These are phyloP conservation scores for Termitomyces sp. DNA, from an alignment of 768 basidiomycete species.

Conservation along the genomic window DNA sequence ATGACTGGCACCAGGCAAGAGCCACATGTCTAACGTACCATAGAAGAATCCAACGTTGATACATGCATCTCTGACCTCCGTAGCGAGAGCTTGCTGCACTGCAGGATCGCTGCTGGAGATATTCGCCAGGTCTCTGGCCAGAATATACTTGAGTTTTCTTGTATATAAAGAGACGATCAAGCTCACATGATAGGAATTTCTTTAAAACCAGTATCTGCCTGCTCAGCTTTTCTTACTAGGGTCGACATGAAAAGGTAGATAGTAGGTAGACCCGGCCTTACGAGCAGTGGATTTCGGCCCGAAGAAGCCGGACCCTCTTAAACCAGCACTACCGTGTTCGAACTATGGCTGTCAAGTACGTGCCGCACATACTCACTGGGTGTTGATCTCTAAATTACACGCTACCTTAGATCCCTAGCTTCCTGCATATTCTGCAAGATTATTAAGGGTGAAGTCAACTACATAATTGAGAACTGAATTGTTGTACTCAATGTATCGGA, in stretches of 20 bases:
- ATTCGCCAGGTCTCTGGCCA: constrained; percentile 39
- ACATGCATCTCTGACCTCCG: constrained; percentile 68
- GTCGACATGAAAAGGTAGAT: constrained; percentile 14
- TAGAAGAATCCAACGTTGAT: constrained; percentile 87
- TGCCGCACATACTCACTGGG: not conserved
- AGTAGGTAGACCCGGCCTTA: too few relatives aligned
- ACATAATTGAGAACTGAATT: not conserved
- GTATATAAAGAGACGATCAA: not conserved
- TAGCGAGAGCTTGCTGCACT: constrained; percentile 43
- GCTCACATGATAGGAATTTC: constrained; percentile 36
- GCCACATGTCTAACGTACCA: constrained; percentile 31
- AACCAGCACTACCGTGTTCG: not conserved
- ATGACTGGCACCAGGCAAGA: not conserved
- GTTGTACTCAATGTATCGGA: not conserved
- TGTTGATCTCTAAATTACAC: not conserved
- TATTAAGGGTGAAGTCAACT: constrained; percentile 60
- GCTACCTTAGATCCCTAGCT: constrained; percentile 43
- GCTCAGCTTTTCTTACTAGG: constrained; percentile 18
- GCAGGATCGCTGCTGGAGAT: constrained; percentile 30
- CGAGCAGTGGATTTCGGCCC: not conserved
- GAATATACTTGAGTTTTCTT: not conserved
- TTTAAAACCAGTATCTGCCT: constrained; percentile 23
- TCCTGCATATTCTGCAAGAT: constrained; percentile 94
- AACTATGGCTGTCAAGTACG: constrained; percentile 36
- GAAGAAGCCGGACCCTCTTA: not conserved